A percentile compares a stretch with the other conserved stretches of the same genome.
These are phyloP conservation scores for Stentor roeselii DNA, from an alignment of 73 alveolate genomes.

Conservation along the genomic window DNA sequence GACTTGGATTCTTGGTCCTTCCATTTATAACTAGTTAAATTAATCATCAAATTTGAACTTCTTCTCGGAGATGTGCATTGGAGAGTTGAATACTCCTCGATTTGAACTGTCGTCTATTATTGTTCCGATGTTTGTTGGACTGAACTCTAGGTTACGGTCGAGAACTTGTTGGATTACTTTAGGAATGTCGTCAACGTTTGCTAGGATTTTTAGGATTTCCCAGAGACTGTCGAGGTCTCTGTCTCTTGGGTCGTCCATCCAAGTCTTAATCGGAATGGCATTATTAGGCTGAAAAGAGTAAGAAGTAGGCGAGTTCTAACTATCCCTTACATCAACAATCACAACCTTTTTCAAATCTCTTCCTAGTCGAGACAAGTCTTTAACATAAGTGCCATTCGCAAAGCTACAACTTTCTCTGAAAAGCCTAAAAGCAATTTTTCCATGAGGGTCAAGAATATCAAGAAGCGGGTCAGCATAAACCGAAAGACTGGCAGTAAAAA, in stretches of 20 bases:
- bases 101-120: too few species aligned
- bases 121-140: too few species aligned
- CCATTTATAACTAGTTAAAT: too few species aligned
- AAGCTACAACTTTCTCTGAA: slow-evolving; percentile 52
- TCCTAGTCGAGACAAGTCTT: slow-evolving; percentile 51
- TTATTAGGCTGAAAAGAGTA: slow-evolving; percentile 71
- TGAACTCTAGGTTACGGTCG: too few species aligned
- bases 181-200: too few species aligned
- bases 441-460: slow-evolving; percentile 44
- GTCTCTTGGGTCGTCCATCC: slow-evolving; percentile 35
- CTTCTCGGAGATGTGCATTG: too few species aligned
- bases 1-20: slow-evolving; percentile 97
- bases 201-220: too few species aligned
- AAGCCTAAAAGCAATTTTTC: slow-evolving; percentile 30
- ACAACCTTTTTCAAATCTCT: slow-evolving; percentile 44
- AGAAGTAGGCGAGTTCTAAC: slow-evolving; percentile 79
- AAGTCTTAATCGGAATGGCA: slow-evolving; percentile 64
- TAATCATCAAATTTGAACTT: too few species aligned
- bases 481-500: slow-evolving; percentile 57
- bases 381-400: slow-evolving; percentile 39
- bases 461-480: slow-evolving; percentile 62
- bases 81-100: too few species aligned
- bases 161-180: too few species aligned
- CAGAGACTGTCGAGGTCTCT: slow-evolving; percentile 34
- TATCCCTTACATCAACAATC: slow-evolving; percentile 57